These are phyloP conservation scores for Coniochaeta prunicola DNA, from an alignment of 2,329 filamentous ascomycete species.

Conservation along the genomic window DNA sequence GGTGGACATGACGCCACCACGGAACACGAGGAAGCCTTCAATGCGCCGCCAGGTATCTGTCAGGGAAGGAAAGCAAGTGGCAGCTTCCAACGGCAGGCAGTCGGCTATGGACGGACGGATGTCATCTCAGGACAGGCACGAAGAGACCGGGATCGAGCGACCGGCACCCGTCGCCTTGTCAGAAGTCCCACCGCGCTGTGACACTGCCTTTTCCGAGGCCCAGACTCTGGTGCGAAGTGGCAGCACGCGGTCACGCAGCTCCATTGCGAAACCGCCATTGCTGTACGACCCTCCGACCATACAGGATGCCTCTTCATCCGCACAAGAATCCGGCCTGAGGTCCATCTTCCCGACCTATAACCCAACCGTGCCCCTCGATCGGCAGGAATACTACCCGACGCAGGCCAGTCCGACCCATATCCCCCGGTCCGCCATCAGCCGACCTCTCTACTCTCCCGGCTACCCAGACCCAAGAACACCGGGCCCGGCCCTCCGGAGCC, in stretches of 20 bases:
- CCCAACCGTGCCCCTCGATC: slow-evolving; percentile 55
- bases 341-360: slow-evolving; percentile 76
- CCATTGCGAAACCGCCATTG: slow-evolving; percentile 48
- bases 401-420: slow-evolving; percentile 57
- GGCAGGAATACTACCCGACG: slow-evolving; percentile 64
- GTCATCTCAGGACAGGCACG: slow-evolving; percentile 7
- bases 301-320: slow-evolving; percentile 6
- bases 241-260: slow-evolving; percentile 45
- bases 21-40: slow-evolving; percentile 23
- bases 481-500: slow-evolving; percentile 2
- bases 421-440: slow-evolving; percentile 57
- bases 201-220: slow-evolving; percentile 44
- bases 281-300: slow-evolving; percentile 12
- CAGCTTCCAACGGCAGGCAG: neutral
- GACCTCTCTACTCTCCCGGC: slow-evolving; percentile 50
- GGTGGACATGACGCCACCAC: slow-evolving; percentile 20
- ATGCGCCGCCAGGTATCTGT: slow-evolving; percentile 23
- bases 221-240: slow-evolving; percentile 40
- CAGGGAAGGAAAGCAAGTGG: slow-evolving; percentile 22
- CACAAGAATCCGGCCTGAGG: slow-evolving; percentile 36
- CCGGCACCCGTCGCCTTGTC: slow-evolving; percentile 33
- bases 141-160: slow-evolving; percentile 26
- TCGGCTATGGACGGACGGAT: slow-evolving; percentile 6
- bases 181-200: slow-evolving; percentile 37
- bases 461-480: slow-evolving; percentile 13